Conservation (phyloP, 1,284 basidiomycete genomes). For the Trametes sp. region DNA sequence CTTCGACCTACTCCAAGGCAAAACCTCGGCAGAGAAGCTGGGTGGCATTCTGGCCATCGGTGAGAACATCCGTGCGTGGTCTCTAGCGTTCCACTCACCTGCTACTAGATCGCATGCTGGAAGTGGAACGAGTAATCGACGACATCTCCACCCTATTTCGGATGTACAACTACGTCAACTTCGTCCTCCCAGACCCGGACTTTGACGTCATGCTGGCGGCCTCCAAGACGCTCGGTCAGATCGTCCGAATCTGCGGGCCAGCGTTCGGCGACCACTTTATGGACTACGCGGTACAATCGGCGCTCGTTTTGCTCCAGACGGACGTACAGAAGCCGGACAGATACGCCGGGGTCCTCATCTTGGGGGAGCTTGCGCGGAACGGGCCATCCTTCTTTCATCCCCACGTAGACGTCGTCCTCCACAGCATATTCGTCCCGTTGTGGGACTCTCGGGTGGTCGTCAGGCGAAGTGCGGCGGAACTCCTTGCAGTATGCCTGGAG, state of each 20-base stretch:
- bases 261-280: slow-evolving; percentile 89
- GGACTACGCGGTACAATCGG: slow-evolving; percentile 84
- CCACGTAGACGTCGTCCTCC: slow-evolving; percentile 86
- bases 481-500: slow-evolving; percentile 89
- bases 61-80: slow-evolving; percentile 45
- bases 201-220: slow-evolving; percentile 89
- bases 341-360: slow-evolving; percentile 86
- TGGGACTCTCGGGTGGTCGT: slow-evolving; percentile 87
- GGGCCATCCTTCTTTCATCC: slow-evolving; percentile 88
- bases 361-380: slow-evolving; percentile 90
- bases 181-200: slow-evolving; percentile 83
- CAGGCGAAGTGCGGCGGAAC: slow-evolving; percentile 89
- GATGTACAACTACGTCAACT: slow-evolving; percentile 92
- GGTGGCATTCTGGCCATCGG: slow-evolving; percentile 87
- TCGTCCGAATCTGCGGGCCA: slow-evolving; percentile 81
- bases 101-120: slow-evolving; percentile 72
- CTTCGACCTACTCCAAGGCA: slow-evolving; percentile 86
- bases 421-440: slow-evolving; percentile 90
- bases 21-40: slow-evolving; percentile 76
- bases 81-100: neutral
- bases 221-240: slow-evolving; percentile 84
- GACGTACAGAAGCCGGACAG: slow-evolving; percentile 79
- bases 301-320: slow-evolving; percentile 80
- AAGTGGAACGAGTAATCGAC: slow-evolving; percentile 77
- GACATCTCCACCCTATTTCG: slow-evolving; percentile 81